phyloP scores from a whole-genome alignment of 129 eudicot species.

The Rutidosis leptorrhynchoides region DNA sequence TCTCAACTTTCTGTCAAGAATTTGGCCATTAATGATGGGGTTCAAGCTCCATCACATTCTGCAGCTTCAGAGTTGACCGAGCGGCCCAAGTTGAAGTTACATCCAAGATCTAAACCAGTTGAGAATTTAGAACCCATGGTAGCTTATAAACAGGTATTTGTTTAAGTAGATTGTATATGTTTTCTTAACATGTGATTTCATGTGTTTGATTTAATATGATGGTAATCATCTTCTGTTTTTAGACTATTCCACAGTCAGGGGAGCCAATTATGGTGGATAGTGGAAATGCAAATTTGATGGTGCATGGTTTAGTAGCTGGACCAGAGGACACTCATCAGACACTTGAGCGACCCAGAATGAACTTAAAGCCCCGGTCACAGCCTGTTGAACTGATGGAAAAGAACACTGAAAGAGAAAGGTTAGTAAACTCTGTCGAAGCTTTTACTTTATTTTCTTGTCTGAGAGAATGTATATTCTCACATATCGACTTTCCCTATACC shows the following conservation, averaged over 20 bases:
- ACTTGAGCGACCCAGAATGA: constrained; percentile 68
- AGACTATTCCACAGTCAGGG: constrained; percentile 37
- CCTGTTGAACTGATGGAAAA: constrained; percentile 53
- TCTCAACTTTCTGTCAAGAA: constrained; percentile 45
- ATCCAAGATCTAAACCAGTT: constrained; percentile 76
- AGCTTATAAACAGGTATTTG: constrained; percentile 56
- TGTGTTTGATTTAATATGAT: constrained; percentile 8
- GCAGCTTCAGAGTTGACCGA: constrained; percentile 50
- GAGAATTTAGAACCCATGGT: constrained; percentile 41
- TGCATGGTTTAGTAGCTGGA: constrained; percentile 32
- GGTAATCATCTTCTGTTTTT: constrained; percentile 19
- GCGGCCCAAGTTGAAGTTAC: constrained; percentile 78
- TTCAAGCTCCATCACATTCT: constrained; percentile 34
- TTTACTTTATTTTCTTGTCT: not conserved
- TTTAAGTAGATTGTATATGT: constrained; percentile 4
- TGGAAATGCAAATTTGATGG: constrained; percentile 28
- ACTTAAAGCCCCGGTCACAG: constrained; percentile 73
- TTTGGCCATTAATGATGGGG: constrained; percentile 42
- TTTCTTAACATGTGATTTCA: not conserved
- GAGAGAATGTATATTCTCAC: not conserved
- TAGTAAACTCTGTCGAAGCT: not conserved
- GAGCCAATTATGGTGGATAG: constrained; percentile 31
- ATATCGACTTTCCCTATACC: not conserved
- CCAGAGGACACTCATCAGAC: constrained; percentile 37
- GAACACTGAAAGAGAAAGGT: constrained; percentile 60